These are phyloP conservation scores for Colletotrichum cordylinicola DNA, from an alignment of 2,329 filamentous ascomycete genomes.

Conservation along the genomic window DNA sequence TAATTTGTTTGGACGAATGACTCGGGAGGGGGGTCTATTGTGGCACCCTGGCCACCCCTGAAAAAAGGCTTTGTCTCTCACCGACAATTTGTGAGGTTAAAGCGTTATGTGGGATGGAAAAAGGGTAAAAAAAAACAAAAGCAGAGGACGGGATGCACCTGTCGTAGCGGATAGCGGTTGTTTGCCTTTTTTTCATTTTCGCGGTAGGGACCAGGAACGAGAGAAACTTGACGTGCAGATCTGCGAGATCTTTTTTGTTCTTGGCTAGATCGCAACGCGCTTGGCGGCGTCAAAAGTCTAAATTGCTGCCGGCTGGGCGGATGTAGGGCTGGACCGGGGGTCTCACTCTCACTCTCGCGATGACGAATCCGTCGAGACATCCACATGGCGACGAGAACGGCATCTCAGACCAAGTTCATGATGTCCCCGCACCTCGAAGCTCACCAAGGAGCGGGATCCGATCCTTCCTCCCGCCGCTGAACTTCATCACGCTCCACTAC, in stretches of 20 bases:
- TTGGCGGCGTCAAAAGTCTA: background rate
- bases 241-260: background rate
- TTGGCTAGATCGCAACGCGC: background rate
- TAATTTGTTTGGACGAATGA: slow-evolving; percentile 9
- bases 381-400: background rate
- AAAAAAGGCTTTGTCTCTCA: background rate
- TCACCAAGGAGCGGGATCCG: background rate
- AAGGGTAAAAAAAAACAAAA: background rate
- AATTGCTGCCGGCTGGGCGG: background rate
- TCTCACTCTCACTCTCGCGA: background rate
- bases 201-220: background rate
- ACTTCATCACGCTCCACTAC: slow-evolving; percentile 72
- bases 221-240: background rate
- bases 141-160: too few species aligned
- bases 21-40: background rate
- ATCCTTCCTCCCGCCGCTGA: slow-evolving; percentile 45
- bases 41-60: background rate
- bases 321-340: background rate
- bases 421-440: too few species aligned
- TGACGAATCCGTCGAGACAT: background rate
- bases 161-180: too few species aligned
- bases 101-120: background rate
- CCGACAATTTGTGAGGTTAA: slow-evolving; percentile 3
- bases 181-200: background rate
- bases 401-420: background rate